phyloP scores from a whole-genome alignment of 2,329 filamentous ascomycete genomes.

The Botrytis aclada region DNA sequence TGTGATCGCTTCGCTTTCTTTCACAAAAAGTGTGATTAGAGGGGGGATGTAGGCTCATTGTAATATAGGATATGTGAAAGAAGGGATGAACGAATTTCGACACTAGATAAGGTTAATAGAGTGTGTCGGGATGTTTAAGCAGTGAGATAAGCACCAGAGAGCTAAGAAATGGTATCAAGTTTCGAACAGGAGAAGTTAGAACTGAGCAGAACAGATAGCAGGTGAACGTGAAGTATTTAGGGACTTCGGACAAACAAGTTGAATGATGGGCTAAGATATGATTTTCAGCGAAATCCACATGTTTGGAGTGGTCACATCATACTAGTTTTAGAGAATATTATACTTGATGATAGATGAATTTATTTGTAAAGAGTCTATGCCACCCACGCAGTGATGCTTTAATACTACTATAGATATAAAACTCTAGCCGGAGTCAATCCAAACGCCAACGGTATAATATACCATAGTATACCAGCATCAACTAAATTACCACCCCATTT shows the following conservation, averaged over 20 bases:
- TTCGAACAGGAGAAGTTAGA: background rate
- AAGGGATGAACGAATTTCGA: background rate
- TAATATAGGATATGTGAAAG: background rate
- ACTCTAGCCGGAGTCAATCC: background rate
- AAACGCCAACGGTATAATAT: background rate
- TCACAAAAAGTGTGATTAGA: background rate
- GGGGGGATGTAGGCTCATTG: background rate
- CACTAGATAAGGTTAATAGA: accelerated
- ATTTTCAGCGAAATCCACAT: too few relatives aligned
- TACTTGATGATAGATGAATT: background rate
- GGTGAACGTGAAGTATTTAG: background rate
- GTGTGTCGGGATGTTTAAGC: background rate
- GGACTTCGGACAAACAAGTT: background rate
- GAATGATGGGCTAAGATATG: background rate
- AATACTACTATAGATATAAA: background rate
- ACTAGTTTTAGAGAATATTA: background rate
- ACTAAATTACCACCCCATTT: background rate
- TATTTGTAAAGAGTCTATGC: conserved; percentile 9
- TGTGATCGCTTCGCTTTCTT: background rate
- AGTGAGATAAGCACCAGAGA: background rate
- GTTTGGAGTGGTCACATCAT: background rate
- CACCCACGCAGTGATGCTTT: conserved; percentile 14
- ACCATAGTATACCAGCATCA: background rate
- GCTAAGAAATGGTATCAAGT: background rate
- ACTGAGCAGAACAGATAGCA: too few relatives aligned